Base-by-base conservation (phyloP, 495 filamentous ascomycete species). In the Elasticomyces elasticus region DNA sequence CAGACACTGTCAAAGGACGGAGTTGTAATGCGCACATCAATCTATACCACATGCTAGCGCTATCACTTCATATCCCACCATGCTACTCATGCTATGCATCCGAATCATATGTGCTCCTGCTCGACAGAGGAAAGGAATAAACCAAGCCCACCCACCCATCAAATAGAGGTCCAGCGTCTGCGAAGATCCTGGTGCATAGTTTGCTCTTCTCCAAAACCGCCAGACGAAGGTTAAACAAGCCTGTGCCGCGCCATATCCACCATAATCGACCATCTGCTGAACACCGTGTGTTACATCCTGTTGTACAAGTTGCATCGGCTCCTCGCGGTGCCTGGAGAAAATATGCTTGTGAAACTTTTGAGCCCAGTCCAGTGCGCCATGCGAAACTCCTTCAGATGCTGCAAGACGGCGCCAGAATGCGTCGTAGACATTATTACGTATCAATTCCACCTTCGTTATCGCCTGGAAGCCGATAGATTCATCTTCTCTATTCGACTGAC, bases 401-500 rank as follows among this genome's bases (percentile, higher is more conserved):
- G n/a, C 15, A 30, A 9, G 17, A 17, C 19, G 31, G 9, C 17
- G 27, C 31, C 22, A 9, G 48, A n/a, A 7, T n/a, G n/a, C n/a
- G n/a, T n/a, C n/a, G n/a, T n/a, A n/a, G n/a, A n/a, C n/a, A n/a
- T n/a, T n/a, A n/a, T n/a, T n/a, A n/a, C n/a, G n/a, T n/a, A n/a
- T n/a, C n/a, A n/a, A n/a, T n/a, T n/a, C n/a, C n/a, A n/a, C n/a
- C 2, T 40, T 55, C 45, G 19, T n/a, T 17, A 6, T 7, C 41
- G 26, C 43, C 48, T 31, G 25, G 15, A 30, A 2, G 2, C 24
- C 49, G 24, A 17, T 7, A 55, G 45, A 9, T 19, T 52, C 56
- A 63, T 56, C 19, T 37, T 22, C 28, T 55, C 22, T 17, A 62
- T 49, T 10, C 48, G 55, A 25, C 27, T 19, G 22, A 52, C 52